phyloP scores from a whole-genome alignment of 192 early-diverging fungal genomes.

The Mortierella alpina region DNA sequence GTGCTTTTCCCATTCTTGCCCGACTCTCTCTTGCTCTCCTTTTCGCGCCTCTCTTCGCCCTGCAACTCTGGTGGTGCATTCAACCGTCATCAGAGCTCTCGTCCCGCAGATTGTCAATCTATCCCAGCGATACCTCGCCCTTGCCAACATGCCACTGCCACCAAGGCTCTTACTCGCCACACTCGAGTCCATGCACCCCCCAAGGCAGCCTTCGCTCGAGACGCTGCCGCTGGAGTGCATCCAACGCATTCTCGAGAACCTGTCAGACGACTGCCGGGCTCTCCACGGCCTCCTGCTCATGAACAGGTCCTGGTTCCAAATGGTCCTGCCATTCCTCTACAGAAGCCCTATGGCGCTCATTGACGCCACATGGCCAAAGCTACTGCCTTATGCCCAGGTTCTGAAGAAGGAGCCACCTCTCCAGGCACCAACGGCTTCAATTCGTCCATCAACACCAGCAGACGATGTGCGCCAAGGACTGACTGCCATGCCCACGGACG shows the following conservation, averaged over 20 bases:
- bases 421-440: not conserved
- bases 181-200: not conserved
- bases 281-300: slow-evolving; percentile 36
- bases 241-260: slow-evolving; percentile 37
- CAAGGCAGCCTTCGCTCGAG: slow-evolving; percentile 12
- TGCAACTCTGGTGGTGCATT: not conserved
- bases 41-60: not conserved
- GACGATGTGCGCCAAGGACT: not conserved
- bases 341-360: slow-evolving; percentile 40
- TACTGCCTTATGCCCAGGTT: slow-evolving; percentile 32
- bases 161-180: not conserved
- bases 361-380: slow-evolving; percentile 50
- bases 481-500: not conserved
- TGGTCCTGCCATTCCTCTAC: slow-evolving; percentile 50
- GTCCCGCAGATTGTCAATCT: too few species aligned
- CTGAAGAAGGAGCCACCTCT: slow-evolving; percentile 22
- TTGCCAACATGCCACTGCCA: not conserved
- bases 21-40: not conserved
- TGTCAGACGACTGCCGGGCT: slow-evolving; percentile 34
- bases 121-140: too few species aligned
- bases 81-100: too few species aligned
- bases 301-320: slow-evolving; percentile 48
- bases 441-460: not conserved
- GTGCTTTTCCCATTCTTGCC: not conserved
- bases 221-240: slow-evolving; percentile 50